These are phyloP conservation scores for Daldinia decipiens DNA, from an alignment of 495 filamentous ascomycete species.

Conservation along the genomic window DNA sequence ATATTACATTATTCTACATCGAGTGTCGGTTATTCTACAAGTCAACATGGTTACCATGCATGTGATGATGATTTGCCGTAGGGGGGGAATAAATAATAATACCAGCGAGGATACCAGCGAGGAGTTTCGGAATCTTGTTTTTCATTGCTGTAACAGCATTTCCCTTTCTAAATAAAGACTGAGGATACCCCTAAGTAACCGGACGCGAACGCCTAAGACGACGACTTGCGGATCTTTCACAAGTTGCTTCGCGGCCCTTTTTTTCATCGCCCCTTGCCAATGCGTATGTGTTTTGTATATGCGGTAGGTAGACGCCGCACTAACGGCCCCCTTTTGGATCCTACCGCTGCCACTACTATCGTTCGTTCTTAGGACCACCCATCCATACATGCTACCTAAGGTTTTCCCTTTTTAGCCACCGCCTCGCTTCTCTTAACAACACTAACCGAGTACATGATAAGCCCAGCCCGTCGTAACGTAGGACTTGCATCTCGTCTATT, in stretches of 20 bases:
- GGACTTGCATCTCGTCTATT: not conserved
- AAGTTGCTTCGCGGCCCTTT: slow-evolving; percentile 3
- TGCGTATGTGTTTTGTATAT: not conserved
- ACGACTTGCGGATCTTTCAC: slow-evolving; percentile 1
- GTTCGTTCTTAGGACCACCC: not conserved
- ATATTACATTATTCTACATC: slow-evolving; percentile 24
- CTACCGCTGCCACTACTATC: not conserved
- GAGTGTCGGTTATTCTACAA: not conserved
- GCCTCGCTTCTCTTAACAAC: slow-evolving; percentile 1
- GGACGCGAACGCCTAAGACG: slow-evolving; percentile 6
- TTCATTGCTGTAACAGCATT: slow-evolving; percentile 6
- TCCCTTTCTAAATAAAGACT: slow-evolving; percentile 6
- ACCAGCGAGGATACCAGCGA: not conserved
- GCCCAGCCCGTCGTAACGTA: not conserved
- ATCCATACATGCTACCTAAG: not conserved
- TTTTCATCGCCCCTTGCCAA: slow-evolving; percentile 6
- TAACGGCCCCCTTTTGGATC: not conserved
- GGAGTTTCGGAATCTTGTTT: not conserved
- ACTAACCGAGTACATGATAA: not conserved
- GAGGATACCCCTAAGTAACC: slow-evolving; percentile 7
- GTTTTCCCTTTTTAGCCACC: not conserved
- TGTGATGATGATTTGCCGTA: not conserved
- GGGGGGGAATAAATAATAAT: not conserved
- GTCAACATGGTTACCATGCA: not conserved
- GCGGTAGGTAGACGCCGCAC: not conserved